Conservation (phyloP, 352 stramenopile species). For the Phytophthora pinifolia region DNA sequence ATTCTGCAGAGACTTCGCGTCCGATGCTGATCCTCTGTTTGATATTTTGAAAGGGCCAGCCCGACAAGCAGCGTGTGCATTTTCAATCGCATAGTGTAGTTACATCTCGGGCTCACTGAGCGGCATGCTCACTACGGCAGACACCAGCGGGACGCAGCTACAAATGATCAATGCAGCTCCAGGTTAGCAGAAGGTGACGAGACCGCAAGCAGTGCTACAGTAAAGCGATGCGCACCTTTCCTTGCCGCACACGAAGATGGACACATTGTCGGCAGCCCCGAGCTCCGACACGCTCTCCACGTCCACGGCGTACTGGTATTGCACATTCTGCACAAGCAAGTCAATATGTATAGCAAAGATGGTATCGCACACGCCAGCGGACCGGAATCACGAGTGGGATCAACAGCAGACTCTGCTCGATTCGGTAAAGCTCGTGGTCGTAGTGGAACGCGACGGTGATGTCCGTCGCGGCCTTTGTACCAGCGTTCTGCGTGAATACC, state of each 20-base stretch:
- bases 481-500: slow-evolving; percentile 48
- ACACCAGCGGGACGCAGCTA: slow-evolving; percentile 80
- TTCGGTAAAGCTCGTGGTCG: slow-evolving; percentile 70
- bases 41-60: too few relatives aligned
- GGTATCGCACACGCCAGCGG: slow-evolving; percentile 3
- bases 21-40: too few relatives aligned
- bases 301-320: slow-evolving; percentile 69
- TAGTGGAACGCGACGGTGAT: slow-evolving; percentile 78
- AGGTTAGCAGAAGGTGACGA: slow-evolving; percentile 4
- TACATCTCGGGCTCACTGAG: slow-evolving; percentile 72
- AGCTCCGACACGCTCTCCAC: slow-evolving; percentile 73
- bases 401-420: slow-evolving; percentile 63
- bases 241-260: slow-evolving; percentile 83
- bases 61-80: too few relatives aligned
- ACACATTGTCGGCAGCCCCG: slow-evolving; percentile 71
- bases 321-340: slow-evolving; percentile 66
- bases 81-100: too few relatives aligned
- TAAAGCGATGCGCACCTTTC: slow-evolving; percentile 48
- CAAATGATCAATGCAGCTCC: not conserved
- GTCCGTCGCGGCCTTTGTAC: slow-evolving; percentile 62
- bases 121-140: slow-evolving; percentile 81
- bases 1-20: too few relatives aligned
- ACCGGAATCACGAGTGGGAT: slow-evolving; percentile 78
- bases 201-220: not conserved
- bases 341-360: too few relatives aligned